These are phyloP conservation scores for Ophiostoma tasmaniense DNA, from an alignment of 2,329 filamentous ascomycete species.

Conservation along the genomic window DNA sequence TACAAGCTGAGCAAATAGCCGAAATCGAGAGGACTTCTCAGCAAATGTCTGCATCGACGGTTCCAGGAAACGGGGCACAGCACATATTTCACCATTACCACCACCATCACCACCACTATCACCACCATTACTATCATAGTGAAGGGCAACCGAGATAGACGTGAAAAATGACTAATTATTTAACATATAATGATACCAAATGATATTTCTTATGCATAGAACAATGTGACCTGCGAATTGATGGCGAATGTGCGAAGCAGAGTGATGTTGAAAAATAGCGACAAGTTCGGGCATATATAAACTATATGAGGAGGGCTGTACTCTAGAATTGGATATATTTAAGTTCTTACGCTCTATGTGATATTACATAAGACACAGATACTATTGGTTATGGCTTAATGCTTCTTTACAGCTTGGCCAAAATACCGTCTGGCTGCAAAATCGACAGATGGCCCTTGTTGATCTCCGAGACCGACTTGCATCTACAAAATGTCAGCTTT, in stretches of 20 bases:
- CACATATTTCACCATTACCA: background rate
- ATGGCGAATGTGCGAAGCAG: too few species aligned
- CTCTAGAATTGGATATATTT: background rate
- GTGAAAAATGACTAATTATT: background rate
- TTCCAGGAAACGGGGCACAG: background rate
- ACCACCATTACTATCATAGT: background rate
- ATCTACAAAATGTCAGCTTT: background rate
- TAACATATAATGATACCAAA: background rate
- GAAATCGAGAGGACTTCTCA: background rate
- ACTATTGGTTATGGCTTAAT: too few species aligned
- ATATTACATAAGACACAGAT: background rate
- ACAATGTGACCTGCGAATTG: too few species aligned
- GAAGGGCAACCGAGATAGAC: background rate
- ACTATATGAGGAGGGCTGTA: too few species aligned
- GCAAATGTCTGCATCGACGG: background rate
- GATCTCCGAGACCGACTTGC: constrained; percentile 4
- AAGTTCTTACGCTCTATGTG: background rate
- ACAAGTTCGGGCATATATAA: too few species aligned
- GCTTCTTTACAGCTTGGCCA: background rate
- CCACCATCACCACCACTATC: background rate
- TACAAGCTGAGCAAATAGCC: background rate
- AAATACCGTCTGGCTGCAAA: background rate
- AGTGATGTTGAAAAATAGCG: too few species aligned
- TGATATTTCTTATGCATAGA: background rate
- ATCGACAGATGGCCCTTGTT: background rate